These are phyloP conservation scores for Polygonum maritimum DNA, from an alignment of 148 eudicot genomes.

Conservation along the genomic window DNA sequence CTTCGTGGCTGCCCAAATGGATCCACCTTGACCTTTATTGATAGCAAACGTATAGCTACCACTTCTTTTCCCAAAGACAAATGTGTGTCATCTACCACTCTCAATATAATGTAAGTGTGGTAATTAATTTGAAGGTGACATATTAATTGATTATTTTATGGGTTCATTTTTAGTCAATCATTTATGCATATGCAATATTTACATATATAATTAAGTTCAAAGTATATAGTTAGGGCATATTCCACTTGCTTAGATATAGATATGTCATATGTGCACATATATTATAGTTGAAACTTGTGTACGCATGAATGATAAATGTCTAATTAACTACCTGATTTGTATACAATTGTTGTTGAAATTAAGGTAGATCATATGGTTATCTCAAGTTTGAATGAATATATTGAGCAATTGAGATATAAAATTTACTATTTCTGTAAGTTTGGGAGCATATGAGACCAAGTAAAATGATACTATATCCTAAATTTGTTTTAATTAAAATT, in stretches of 20 bases:
- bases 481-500: too few relatives aligned
- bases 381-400: too few relatives aligned
- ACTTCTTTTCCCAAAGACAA: neutral
- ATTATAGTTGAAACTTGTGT: neutral
- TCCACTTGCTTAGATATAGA: neutral
- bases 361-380: too few relatives aligned
- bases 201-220: neutral
- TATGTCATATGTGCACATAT: too few relatives aligned
- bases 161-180: neutral
- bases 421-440: too few relatives aligned
- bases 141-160: neutral
- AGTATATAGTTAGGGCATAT: neutral
- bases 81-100: neutral
- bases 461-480: too few relatives aligned
- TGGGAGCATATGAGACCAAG: too few relatives aligned
- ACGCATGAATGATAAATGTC: neutral
- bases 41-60: slow-evolving; percentile 5
- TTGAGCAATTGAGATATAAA: too few relatives aligned
- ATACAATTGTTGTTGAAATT: too few relatives aligned
- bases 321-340: neutral
- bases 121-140: neutral
- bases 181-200: neutral
- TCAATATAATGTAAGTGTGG: neutral
- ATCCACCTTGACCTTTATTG: neutral
- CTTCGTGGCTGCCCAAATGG: neutral